Evolutionary conservation across 331 rosid genomes (phyloP), one percentile per base, ranked within the genome.

Genomic region (Dryas integrifolia): DNA sequence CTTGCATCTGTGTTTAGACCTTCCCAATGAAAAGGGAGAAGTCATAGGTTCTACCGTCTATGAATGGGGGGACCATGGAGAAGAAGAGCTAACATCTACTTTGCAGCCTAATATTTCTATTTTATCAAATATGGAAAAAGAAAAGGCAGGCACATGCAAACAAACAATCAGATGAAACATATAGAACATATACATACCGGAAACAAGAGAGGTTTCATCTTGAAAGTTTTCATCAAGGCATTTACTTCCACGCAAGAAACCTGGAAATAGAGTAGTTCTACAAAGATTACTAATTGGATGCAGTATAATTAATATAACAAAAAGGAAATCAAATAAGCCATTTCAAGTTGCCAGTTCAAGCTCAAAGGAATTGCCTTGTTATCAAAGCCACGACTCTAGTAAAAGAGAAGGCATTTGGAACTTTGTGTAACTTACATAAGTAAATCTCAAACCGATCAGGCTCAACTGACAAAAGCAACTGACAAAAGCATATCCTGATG

Each of bases 241-340:
- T 94, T 94, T 74, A 88, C 96, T 85, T 94, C 98, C 73, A 94
- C 96, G n/a, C 85, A 73, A 57, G 93, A 89, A 78, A 91, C 97
- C 98, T 94, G 89, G 56, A 73, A 83, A 82, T 58, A 63, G 61
- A 64, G 51, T 50, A 78, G 13, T 76, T 75, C 4, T 47, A 47
- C 41, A 72, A 51, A 68, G 43, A 72, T 44, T 81, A 79, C 73
- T 9, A 75, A 77, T 38, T 53, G 60, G 53, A 51, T 57, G 69
- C 51, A 65, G 76, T 67, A 66, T 15, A 11, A 47, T 4, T 26
- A 39, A 75, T 12, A 46, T 11, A 74, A 7, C 4, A 48, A 47
- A 55, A 40, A 14, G 55, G 12, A 30, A 56, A n/a, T 14, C 47
- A 35, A 30, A 63, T 13, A 46, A 18, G 52, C 73, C n/a, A 41